Conservation (phyloP, 345 rosid genomes). For the Alliaria petiolata region DNA sequence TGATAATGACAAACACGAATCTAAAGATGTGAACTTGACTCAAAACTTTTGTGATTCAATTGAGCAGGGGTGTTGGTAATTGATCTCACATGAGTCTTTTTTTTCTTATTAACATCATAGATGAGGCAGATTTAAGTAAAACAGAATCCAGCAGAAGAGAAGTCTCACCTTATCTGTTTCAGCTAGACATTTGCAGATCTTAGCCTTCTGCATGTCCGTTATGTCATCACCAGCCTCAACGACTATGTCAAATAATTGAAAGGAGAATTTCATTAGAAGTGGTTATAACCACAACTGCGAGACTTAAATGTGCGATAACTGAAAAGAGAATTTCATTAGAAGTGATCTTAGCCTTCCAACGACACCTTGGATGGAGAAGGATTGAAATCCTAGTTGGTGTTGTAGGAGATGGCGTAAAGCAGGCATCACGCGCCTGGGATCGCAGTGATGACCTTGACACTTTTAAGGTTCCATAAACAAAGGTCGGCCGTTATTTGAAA, state of each 20-base stretch:
- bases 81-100: not conserved
- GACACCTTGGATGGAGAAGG: no score
- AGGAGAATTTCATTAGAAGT: constrained; percentile 16
- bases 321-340: no score
- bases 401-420: no score
- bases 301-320: not conserved
- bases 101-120: no score
- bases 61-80: not conserved
- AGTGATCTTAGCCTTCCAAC: no score
- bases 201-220: constrained; percentile 88
- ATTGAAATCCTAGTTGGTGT: no score
- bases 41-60: not conserved
- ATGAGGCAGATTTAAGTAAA: not conserved
- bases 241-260: constrained; percentile 67
- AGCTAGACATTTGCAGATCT: constrained; percentile 71
- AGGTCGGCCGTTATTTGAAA: no score
- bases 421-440: no score
- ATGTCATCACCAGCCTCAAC: constrained; percentile 60
- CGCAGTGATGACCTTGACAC: no score
- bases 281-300: not conserved
- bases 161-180: constrained; percentile 74
- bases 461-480: no score
- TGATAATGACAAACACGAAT: no score
- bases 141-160: not conserved
- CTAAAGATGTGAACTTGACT: not conserved